Conservation (phyloP, 2,329 filamentous ascomycete species). For the Pseudophaeomoniella oleicola region DNA sequence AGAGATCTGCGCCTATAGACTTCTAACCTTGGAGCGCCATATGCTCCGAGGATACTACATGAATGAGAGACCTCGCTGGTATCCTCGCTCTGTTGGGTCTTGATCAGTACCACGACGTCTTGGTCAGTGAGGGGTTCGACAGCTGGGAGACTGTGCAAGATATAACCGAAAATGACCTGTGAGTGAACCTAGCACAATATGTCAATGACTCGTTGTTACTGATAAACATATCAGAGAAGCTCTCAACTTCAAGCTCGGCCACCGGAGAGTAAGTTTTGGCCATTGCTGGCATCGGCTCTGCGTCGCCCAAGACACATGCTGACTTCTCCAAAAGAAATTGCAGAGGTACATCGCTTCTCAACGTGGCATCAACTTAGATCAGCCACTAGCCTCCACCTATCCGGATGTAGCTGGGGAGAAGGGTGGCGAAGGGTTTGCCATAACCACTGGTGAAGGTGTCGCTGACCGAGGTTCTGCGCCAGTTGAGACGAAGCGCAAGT, state of each 20-base stretch:
- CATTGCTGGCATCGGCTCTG: slow-evolving; percentile 2
- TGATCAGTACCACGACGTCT: slow-evolving; percentile 58
- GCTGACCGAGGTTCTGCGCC: slow-evolving; percentile 5
- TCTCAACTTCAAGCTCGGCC: slow-evolving; percentile 64
- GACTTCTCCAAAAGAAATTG: slow-evolving; percentile 46
- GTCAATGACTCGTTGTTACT: no score
- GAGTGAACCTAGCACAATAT: slow-evolving; percentile 17
- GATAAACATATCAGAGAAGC: slow-evolving; percentile 39
- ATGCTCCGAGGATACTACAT: not conserved
- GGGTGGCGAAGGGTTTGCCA: not conserved
- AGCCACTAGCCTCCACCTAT: not conserved
- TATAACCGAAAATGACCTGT: slow-evolving; percentile 75
- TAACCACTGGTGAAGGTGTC: slow-evolving; percentile 1
- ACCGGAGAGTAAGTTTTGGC: slow-evolving; percentile 52
- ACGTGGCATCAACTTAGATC: slow-evolving; percentile 31
- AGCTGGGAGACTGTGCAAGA: slow-evolving; percentile 72
- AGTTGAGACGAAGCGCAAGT: slow-evolving; percentile 13
- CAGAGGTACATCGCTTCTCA: slow-evolving; percentile 68
- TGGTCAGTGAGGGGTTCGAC: slow-evolving; percentile 70
- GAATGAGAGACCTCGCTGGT: slow-evolving; percentile 50
- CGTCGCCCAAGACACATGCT: slow-evolving; percentile 2
- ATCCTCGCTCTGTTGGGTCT: slow-evolving; percentile 64
- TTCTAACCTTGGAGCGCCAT: not conserved
- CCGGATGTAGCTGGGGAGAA: not conserved
- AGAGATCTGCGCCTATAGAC: no score